phyloP scores from a whole-genome alignment of 2,329 filamentous ascomycete species.

The Pyrenophora teres region DNA sequence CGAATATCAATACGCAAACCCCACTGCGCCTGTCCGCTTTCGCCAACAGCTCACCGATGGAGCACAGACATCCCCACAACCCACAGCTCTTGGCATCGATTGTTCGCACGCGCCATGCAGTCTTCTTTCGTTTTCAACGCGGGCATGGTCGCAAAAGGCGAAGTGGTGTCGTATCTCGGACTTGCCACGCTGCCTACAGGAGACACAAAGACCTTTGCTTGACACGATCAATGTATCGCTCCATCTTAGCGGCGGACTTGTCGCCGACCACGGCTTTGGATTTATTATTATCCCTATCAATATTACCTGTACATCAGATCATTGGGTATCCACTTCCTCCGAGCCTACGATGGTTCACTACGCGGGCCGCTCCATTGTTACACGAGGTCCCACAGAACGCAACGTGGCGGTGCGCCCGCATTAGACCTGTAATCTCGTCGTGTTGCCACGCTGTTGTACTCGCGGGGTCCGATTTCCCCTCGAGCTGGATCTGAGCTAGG shows the following conservation, averaged over 20 bases:
- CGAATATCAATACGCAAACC: no score
- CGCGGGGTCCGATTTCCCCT: neutral
- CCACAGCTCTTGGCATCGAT: neutral
- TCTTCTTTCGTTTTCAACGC: neutral
- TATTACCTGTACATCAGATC: neutral
- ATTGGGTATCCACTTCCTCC: neutral
- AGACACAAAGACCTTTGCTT: neutral
- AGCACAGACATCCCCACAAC: neutral
- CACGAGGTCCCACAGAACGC: conserved; percentile 20
- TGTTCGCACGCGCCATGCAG: neutral
- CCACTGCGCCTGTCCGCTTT: neutral
- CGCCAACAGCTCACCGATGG: neutral
- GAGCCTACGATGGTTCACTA: neutral
- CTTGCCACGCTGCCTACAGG: neutral
- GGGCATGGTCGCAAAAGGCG: neutral
- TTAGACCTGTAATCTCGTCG: conserved; percentile 11
- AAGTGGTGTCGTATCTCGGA: conserved; percentile 7
- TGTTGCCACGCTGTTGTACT: conserved; percentile 14
- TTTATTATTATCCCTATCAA: neutral
- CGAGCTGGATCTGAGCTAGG: neutral
- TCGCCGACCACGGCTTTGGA: neutral
- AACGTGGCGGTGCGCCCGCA: conserved; percentile 18
- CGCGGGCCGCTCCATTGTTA: conserved; percentile 1
- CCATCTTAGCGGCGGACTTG: neutral
- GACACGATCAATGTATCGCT: neutral